Evolutionary conservation across 371 early-diverging fungal genomes (phyloP).

Genomic region (Syncephalastrum monosporum): DNA sequence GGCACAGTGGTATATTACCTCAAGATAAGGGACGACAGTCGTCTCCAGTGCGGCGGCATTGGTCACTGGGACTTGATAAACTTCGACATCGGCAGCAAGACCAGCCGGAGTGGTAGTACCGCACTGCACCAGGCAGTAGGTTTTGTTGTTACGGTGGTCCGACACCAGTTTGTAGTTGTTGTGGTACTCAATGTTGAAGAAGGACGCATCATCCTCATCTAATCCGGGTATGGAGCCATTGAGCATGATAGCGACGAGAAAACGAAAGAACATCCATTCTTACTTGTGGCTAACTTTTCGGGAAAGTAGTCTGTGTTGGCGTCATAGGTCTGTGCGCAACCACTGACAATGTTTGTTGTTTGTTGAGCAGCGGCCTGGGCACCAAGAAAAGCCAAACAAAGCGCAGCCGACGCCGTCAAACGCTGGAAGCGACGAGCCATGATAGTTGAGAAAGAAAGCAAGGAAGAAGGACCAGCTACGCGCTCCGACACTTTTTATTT

Average conservation of each 20-base stretch:
- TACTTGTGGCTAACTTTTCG: constrained; percentile 49
- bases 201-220: constrained; percentile 44
- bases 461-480: background rate
- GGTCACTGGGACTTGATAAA: constrained; percentile 58
- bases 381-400: constrained; percentile 9
- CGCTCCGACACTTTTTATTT: constrained; percentile 5
- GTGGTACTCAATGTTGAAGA: constrained; percentile 60
- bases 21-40: constrained; percentile 64
- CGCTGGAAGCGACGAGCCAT: constrained; percentile 9
- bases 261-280: constrained; percentile 6
- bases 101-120: constrained; percentile 58
- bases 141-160: constrained; percentile 38
- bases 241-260: background rate
- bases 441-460: constrained; percentile 9
- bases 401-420: constrained; percentile 5
- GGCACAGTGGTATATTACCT: constrained; percentile 30
- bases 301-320: constrained; percentile 57
- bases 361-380: constrained; percentile 31
- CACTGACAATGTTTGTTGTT: constrained; percentile 27
- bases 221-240: background rate
- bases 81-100: constrained; percentile 48
- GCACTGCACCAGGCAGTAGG: constrained; percentile 69
- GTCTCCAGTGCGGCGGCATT: constrained; percentile 63
- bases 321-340: constrained; percentile 43
- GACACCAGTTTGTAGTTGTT: constrained; percentile 65